phyloP scores from a whole-genome alignment of 495 filamentous ascomycete species.

The Corynascus novoguineensis region DNA sequence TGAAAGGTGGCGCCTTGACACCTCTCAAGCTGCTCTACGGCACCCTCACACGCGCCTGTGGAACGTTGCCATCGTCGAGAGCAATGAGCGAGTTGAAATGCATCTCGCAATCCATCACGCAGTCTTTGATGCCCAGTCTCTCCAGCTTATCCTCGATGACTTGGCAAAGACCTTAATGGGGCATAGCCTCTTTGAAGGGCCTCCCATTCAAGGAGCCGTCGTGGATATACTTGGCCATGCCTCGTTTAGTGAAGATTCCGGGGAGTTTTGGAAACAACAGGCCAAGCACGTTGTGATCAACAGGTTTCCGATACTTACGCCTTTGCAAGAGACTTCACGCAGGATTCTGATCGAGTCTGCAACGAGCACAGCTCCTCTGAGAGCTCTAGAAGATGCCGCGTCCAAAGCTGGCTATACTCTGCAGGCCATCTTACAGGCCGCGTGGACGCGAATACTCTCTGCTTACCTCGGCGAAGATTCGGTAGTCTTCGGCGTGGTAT shows the following conservation, averaged over 20 bases:
- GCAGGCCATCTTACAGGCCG: slow-evolving; percentile 65
- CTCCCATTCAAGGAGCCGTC: slow-evolving; percentile 39
- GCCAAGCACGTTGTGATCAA: slow-evolving; percentile 49
- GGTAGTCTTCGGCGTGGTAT: slow-evolving; percentile 65
- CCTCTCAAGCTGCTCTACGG: slow-evolving; percentile 9
- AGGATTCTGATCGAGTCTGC: slow-evolving; percentile 36
- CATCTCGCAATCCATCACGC: slow-evolving; percentile 59
- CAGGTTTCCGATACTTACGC: slow-evolving; percentile 64
- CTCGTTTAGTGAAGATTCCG: slow-evolving; percentile 29
- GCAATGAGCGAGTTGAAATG: slow-evolving; percentile 33
- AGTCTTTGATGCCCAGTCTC: slow-evolving; percentile 70
- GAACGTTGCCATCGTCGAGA: slow-evolving; percentile 24
- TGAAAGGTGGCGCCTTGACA: slow-evolving; percentile 29
- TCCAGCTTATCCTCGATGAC: slow-evolving; percentile 55
- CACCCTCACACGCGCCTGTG: slow-evolving; percentile 26
- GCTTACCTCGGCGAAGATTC: slow-evolving; percentile 64
- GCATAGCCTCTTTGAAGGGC: background rate
- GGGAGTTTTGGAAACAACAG: slow-evolving; percentile 57
- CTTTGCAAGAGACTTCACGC: slow-evolving; percentile 43
- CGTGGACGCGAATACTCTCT: slow-evolving; percentile 65
- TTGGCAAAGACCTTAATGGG: slow-evolving; percentile 31
- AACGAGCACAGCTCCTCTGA: slow-evolving; percentile 33
- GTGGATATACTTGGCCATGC: slow-evolving; percentile 48
- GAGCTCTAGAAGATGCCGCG: slow-evolving; percentile 49
- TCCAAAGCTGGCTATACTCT: slow-evolving; percentile 55